phyloP scores from a whole-genome alignment of 768 basidiomycete species.

The Rhodotorula diobovata region DNA sequence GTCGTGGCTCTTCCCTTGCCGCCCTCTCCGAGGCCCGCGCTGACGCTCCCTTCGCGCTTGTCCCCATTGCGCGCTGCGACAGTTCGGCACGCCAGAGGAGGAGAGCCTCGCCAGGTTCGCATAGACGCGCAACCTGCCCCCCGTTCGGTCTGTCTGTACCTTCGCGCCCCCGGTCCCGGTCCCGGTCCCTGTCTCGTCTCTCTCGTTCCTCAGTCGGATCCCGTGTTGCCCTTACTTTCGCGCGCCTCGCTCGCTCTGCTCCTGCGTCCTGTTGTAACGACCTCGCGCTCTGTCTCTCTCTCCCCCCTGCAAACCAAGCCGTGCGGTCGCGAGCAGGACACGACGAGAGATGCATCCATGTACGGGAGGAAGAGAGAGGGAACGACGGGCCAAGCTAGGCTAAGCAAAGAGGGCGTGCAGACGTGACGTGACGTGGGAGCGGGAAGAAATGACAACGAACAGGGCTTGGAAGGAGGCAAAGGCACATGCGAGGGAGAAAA shows the following conservation, averaged over 20 bases:
- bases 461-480: not conserved
- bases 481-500: too few relatives aligned
- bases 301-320: too few relatives aligned
- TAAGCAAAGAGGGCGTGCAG: not conserved
- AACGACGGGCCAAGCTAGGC: not conserved
- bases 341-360: not conserved
- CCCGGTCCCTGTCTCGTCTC: not conserved
- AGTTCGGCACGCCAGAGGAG: conserved; percentile 6
- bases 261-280: not conserved
- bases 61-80: not conserved
- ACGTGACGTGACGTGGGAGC: too few relatives aligned
- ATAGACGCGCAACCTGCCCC: not conserved
- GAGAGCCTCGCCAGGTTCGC: not conserved
- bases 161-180: not conserved
- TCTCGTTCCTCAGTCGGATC: not conserved
- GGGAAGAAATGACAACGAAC: not conserved
- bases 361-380: not conserved
- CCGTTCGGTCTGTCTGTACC: too few relatives aligned
- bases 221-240: not conserved
- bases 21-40: too few relatives aligned
- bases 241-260: too few relatives aligned
- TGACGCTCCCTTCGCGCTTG: not conserved
- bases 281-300: too few relatives aligned
- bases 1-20: too few relatives aligned
- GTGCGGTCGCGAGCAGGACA: too few relatives aligned